phyloP scores from a whole-genome alignment of 306 rosid species.

The Arachis stenosperma region DNA sequence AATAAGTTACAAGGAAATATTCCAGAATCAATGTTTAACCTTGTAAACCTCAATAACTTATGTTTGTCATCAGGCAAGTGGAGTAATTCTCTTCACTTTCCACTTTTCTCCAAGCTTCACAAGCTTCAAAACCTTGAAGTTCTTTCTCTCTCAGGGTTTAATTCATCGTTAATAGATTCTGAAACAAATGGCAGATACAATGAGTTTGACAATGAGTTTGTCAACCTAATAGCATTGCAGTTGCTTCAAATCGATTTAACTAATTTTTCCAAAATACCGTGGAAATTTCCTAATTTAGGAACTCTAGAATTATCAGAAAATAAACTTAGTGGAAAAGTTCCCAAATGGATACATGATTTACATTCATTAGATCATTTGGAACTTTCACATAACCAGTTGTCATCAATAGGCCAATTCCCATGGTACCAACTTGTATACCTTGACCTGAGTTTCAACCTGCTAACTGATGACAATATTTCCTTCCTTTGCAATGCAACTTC shows the following conservation, averaged over 20 bases:
- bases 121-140: not conserved
- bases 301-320: constrained; percentile 27
- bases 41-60: not conserved
- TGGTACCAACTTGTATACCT: not conserved
- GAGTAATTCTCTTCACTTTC: not conserved
- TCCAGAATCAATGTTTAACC: constrained; percentile 20
- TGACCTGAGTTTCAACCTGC: not conserved
- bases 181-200: too few relatives aligned
- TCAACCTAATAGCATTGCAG: not conserved
- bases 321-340: constrained; percentile 5
- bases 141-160: not conserved
- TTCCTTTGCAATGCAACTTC: constrained; percentile 3
- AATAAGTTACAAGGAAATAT: constrained; percentile 26
- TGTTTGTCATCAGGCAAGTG: not conserved
- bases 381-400: constrained; percentile 35
- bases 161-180: not conserved
- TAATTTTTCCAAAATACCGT: not conserved
- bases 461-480: constrained; percentile 12
- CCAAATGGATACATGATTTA: constrained; percentile 29
- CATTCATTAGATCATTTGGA: not conserved
- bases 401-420: not conserved
- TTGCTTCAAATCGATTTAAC: not conserved
- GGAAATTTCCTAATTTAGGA: not conserved
- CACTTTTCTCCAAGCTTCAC: not conserved
- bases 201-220: too few relatives aligned